Conservation (phyloP, 805 yeast genomes). For the Metschnikowia kofuensis region DNA sequence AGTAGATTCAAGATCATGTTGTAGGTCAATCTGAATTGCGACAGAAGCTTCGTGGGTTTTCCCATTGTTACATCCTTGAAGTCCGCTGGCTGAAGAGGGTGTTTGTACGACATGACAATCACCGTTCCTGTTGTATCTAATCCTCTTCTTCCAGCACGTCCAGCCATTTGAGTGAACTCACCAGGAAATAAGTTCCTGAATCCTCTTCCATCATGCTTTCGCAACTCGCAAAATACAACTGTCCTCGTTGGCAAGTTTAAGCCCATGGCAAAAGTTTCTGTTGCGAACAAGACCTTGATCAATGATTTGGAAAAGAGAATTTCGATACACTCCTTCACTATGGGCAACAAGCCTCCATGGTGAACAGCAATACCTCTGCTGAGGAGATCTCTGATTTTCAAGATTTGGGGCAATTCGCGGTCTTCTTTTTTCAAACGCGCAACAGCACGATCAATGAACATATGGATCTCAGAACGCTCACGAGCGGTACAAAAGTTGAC, state of each 20-base stretch:
- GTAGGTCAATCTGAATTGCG: constrained; percentile 92
- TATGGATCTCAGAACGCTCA: constrained; percentile 87
- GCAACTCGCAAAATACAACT: constrained; percentile 79
- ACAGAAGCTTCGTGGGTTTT: constrained; percentile 80
- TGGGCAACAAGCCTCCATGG: constrained; percentile 91
- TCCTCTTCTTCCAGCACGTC: constrained; percentile 98
- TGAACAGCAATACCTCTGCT: constrained; percentile 94
- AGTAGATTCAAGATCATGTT: constrained; percentile 90
- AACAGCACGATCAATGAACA: constrained; percentile 89
- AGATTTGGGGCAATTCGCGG: constrained; percentile 87
- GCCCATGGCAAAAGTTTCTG: constrained; percentile 99
- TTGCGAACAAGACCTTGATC: constrained; percentile 89
- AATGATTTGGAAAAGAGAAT: constrained; percentile 83
- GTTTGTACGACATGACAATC: constrained; percentile 79
- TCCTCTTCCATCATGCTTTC: constrained; percentile 87
- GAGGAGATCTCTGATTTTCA: constrained; percentile 75
- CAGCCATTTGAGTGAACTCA: constrained; percentile 98
- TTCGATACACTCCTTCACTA: constrained; percentile 90
- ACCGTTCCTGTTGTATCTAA: constrained; percentile 92
- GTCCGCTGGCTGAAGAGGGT: constrained; percentile 53
- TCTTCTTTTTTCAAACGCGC: constrained; percentile 87
- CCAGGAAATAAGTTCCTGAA: constrained; percentile 87
- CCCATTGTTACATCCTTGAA: constrained; percentile 86
- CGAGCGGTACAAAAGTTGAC: constrained; percentile 78
- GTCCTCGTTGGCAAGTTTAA: constrained; percentile 95